phyloP scores from a whole-genome alignment of 768 basidiomycete genomes.

The Suillus spraguei region DNA sequence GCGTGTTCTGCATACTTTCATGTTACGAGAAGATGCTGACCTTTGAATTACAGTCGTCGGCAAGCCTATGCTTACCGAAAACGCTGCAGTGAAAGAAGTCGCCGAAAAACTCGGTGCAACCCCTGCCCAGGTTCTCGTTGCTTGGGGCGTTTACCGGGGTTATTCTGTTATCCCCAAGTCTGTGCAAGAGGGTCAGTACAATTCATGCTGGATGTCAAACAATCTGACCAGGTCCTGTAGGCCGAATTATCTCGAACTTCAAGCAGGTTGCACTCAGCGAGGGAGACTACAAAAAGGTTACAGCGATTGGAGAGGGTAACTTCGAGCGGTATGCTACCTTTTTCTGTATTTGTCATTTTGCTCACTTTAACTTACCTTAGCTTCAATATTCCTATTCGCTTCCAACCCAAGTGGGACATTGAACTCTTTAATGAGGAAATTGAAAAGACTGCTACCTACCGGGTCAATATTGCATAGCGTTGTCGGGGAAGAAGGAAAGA shows the following conservation, averaged over 20 bases:
- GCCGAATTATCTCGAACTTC: constrained; percentile 77
- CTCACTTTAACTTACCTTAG: constrained; percentile 7
- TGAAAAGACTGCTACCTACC: constrained; percentile 44
- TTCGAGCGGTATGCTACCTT: constrained; percentile 31
- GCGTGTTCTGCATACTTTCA: constrained; percentile 23
- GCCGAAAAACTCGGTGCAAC: constrained; percentile 66
- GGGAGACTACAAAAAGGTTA: constrained; percentile 62
- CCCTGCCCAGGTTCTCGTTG: constrained; percentile 80
- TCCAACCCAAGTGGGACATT: constrained; percentile 68
- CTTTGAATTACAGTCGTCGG: constrained; percentile 47
- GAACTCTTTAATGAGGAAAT: constrained; percentile 66
- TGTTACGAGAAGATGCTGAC: neutral
- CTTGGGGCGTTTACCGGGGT: constrained; percentile 77
- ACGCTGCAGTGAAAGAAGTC: constrained; percentile 60
- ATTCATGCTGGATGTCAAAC: constrained; percentile 8
- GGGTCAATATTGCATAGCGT: constrained; percentile 34
- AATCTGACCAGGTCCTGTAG: constrained; percentile 24
- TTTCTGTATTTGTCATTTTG: neutral
- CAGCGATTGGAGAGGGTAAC: constrained; percentile 42
- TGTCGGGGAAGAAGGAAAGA: neutral
- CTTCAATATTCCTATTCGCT: constrained; percentile 66
- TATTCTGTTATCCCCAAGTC: constrained; percentile 87
- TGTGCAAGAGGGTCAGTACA: constrained; percentile 52
- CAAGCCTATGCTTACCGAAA: constrained; percentile 68
- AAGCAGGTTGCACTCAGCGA: constrained; percentile 67